Percentiles rank a stretch among this genome's conserved stretches.
phyloP scores from a whole-genome alignment of 2,329 filamentous ascomycete species.

The Aspergillus chevalieri region DNA sequence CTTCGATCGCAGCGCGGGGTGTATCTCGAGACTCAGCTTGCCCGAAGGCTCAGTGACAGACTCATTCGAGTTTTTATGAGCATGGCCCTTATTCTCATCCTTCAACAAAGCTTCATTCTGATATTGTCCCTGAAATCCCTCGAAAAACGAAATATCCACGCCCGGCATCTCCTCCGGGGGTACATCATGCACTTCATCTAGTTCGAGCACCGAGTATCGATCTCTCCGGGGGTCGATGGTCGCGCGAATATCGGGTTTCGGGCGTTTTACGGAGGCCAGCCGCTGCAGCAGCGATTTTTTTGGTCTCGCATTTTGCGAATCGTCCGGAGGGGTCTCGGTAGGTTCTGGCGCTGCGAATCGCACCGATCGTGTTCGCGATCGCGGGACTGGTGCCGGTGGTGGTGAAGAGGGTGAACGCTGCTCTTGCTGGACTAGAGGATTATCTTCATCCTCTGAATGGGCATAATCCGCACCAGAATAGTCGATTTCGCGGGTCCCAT shows the following conservation, averaged over 20 bases:
- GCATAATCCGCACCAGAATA: background rate
- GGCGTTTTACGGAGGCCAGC: slow-evolving; percentile 3
- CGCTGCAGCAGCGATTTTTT: slow-evolving; percentile 5
- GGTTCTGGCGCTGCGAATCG: background rate
- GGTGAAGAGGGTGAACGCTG: too few relatives aligned
- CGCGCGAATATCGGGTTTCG: background rate
- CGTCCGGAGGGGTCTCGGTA: background rate
- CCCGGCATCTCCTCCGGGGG: background rate
- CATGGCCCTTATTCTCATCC: background rate
- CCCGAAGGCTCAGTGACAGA: background rate
- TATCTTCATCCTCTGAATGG: background rate
- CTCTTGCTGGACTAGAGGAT: background rate
- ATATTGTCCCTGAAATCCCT: slow-evolving; percentile 3
- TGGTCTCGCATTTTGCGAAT: background rate
- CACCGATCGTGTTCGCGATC: too few relatives aligned
- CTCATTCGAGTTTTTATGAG: background rate
- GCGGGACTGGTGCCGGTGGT: too few relatives aligned
- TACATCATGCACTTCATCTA: slow-evolving; percentile 7
- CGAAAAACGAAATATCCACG: slow-evolving; percentile 16
- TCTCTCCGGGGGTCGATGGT: slow-evolving; percentile 2
- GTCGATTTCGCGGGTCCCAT: background rate
- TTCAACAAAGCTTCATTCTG: background rate
- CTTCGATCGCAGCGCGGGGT: slow-evolving; percentile 1
- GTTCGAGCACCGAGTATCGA: slow-evolving; percentile 5
- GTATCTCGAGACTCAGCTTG: background rate